Conservation (phyloP, 768 basidiomycete species). For the Thelephora ganbajun region DNA sequence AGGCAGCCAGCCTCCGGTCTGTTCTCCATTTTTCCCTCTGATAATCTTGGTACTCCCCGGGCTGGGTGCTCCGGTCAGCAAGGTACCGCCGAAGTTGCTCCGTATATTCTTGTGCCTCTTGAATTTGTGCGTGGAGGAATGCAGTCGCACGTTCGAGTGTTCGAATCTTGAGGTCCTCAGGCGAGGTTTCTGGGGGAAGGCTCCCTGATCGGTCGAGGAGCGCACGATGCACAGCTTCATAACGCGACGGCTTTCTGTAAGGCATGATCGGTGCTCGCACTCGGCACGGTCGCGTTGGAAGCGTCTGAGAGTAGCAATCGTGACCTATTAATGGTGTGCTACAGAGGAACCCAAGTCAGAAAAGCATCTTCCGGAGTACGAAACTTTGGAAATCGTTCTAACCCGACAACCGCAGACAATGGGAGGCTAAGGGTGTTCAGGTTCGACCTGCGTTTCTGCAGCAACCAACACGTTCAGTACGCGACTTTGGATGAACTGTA, state of each 20-base stretch:
- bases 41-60: constrained; percentile 21
- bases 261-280: too few relatives aligned
- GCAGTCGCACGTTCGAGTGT: constrained; percentile 30
- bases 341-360: constrained; percentile 6
- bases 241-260: constrained; percentile 20
- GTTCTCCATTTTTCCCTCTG: constrained; percentile 38
- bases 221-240: constrained; percentile 29
- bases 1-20: constrained; percentile 26
- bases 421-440: too few relatives aligned
- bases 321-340: too few relatives aligned
- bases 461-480: too few relatives aligned
- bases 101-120: constrained; percentile 29
- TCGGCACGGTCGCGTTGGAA: too few relatives aligned
- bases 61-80: constrained; percentile 17
- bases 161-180: constrained; percentile 32
- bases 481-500: too few relatives aligned
- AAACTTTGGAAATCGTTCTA: too few relatives aligned
- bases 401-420: too few relatives aligned
- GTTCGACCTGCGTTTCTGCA: too few relatives aligned
- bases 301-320: too few relatives aligned
- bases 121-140: constrained; percentile 28
- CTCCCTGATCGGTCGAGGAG: constrained; percentile 22
- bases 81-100: constrained; percentile 25
- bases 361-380: constrained; percentile 2
- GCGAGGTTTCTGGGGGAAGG: constrained; percentile 21